Base-by-base conservation (phyloP, 257 asterid genomes). In the Avicennia marina region DNA sequence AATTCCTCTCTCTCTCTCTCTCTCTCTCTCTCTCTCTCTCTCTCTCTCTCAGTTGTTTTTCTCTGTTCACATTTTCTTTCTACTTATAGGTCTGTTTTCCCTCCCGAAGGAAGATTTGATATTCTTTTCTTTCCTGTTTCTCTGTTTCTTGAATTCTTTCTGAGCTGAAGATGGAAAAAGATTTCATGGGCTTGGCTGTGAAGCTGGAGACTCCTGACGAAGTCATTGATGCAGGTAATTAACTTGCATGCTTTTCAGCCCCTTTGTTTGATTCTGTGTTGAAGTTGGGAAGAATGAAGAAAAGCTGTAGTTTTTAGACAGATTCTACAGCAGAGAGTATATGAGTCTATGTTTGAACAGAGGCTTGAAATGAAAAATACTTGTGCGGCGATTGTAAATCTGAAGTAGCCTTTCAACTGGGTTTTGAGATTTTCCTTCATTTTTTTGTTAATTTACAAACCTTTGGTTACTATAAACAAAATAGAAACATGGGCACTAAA, bases 121-220 rank as follows among this genome's bases (percentile, higher is more conserved):
- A 24, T 17, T 42, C 17, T 26, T 42, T 16, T 17, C 11, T 22
- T 41, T 4, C 1, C n/a, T n/a, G n/a, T n/a, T n/a, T n/a, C n/a
- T n/a, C n/a, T n/a, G n/a, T n/a, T 6, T 36, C 4, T 58, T 66
- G 61, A 39, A 25, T 17, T 58, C 26, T 22, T 32, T 42, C 25
- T 62, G 11, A 25, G 32, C 2, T 33, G 46, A 46, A 13, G 33
- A 77, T 81, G 84, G 89, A 75, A 65, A 78, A 80, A 60, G 79
- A 77, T 77, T 79, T 83, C 78, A 78, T 83, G 88, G 88, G 86
- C 19, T 62, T 83, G 79, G 63, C 66, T 58, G 77, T 83, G 56
- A 80, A 83, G 79, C 72, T 64, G 53, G 88, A 83, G 62, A 31
- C 47, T 40, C 46, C 58, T 50, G 85, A 80, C 47, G 85, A 77